These are phyloP conservation scores for Ophiobolus disseminans DNA, from an alignment of 2,329 filamentous ascomycete species.

Conservation along the genomic window DNA sequence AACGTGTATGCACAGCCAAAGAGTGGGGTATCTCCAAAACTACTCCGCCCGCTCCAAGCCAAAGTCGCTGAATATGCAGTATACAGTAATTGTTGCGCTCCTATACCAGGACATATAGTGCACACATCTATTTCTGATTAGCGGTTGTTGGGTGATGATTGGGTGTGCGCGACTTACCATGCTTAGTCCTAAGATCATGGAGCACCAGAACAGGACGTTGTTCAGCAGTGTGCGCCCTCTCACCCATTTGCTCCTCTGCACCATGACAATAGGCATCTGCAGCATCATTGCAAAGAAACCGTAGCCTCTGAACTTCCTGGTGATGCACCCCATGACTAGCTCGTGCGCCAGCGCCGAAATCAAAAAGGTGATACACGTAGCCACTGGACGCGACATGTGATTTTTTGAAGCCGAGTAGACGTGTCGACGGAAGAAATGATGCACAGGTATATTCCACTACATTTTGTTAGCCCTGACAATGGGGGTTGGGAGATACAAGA, in stretches of 20 bases:
- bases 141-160: background rate
- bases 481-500: background rate
- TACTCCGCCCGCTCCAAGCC: constrained; percentile 1
- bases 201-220: constrained; percentile 83
- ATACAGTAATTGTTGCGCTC: background rate
- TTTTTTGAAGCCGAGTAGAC: constrained; percentile 86
- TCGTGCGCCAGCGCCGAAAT: constrained; percentile 91
- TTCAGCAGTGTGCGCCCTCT: constrained; percentile 76
- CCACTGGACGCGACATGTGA: constrained; percentile 75
- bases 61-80: background rate
- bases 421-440: constrained; percentile 92
- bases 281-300: constrained; percentile 96
- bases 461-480: background rate
- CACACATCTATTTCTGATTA: constrained; percentile 45
- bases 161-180: constrained; percentile 63
- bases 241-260: constrained; percentile 82
- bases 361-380: constrained; percentile 89
- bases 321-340: constrained; percentile 97
- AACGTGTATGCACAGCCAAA: constrained; percentile 1
- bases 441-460: constrained; percentile 92
- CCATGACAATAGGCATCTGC: constrained; percentile 91
- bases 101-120: constrained; percentile 49
- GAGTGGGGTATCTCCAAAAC: constrained; percentile 28
- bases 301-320: constrained; percentile 93
- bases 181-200: constrained; percentile 85